Base-by-base conservation (phyloP, 371 early-diverging fungal genomes). In the Rhizopus delemar region DNA sequence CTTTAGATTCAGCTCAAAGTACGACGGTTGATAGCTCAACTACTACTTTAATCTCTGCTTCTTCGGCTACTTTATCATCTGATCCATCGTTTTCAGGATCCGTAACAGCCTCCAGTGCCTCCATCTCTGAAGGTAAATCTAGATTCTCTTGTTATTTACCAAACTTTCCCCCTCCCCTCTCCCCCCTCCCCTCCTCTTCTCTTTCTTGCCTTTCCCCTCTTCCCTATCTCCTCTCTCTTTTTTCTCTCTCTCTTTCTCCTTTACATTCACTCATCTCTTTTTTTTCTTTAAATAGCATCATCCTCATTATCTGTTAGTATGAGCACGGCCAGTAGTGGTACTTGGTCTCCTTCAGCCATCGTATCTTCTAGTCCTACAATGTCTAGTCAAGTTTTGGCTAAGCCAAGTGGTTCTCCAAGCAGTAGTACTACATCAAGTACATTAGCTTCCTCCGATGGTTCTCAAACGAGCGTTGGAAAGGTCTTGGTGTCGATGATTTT, bases 351-450 rank as follows among this genome's bases (percentile, higher is more conserved):
- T 13, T 43, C 43, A 5, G 5, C 13, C 15, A 34, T 28, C 32
- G 46, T 46, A 46, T 5, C 55, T 16, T 32, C 41, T 28, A 32
- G 59, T 13, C 34, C 43, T 32, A 52, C 43, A 43, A 35, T 45
- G 15, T 55, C 56, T 43, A 48, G 41, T 51, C 31, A 22, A 48
- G 32, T 35, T 56, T 7, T 34, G 15, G 56, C 63, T 31, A 62
- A 53, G 48, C 56, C 63, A 4, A 67, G 59, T 43, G 60, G 57
- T n/a, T 56, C 60, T 11, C 32, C 46, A 6, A 53, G 55, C 38
- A 56, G 59, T 36, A 31, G 57, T 11, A 16, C 60, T 22, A 52
- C 56, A 33, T 51, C 56, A 16, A 55, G 45, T 36, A 13, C 48
- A 6, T 22, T 41, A 13, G 32, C 51, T 32, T 46, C 32, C 3